phyloP scores from a whole-genome alignment of 371 early-diverging fungal genomes.

The Dinochytrium kinnereticum region DNA sequence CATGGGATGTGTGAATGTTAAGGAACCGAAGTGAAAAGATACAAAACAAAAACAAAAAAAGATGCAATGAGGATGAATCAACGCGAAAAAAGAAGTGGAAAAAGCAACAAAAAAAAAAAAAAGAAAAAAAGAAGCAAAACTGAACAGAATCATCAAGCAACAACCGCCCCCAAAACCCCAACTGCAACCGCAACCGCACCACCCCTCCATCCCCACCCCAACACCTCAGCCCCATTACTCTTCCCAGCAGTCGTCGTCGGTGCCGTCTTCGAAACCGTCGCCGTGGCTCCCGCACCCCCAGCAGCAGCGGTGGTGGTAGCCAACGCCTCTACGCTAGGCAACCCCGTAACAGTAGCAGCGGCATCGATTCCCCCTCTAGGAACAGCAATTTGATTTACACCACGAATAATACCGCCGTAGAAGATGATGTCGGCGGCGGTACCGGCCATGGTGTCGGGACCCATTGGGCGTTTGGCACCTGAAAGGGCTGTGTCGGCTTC shows the following conservation, averaged over 20 bases:
- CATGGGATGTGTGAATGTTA: no score
- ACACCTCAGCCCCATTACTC: not conserved
- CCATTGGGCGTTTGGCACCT: not conserved
- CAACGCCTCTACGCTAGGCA: no score
- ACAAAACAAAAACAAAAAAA: not conserved
- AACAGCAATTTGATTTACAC: conserved; percentile 2
- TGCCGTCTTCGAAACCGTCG: not conserved
- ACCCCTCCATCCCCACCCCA: not conserved
- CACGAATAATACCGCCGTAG: not conserved
- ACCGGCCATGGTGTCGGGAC: conserved; percentile 1
- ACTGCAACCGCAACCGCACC: not conserved
- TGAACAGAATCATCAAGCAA: not conserved
- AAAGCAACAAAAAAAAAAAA: not conserved
- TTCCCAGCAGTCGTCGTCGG: not conserved
- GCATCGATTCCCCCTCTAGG: not conserved
- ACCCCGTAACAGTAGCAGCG: not conserved
- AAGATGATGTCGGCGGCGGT: conserved; percentile 9
- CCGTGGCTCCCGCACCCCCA: not conserved
- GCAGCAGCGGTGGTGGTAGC: not conserved
- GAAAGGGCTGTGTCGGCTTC: not conserved
- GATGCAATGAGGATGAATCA: not conserved
- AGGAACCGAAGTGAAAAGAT: not conserved
- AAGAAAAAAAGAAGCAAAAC: not conserved
- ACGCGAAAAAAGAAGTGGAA: not conserved
- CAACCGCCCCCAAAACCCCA: not conserved